Evolutionary conservation across 1,284 basidiomycete genomes (phyloP).

Genomic region (Trametes pubescens): DNA sequence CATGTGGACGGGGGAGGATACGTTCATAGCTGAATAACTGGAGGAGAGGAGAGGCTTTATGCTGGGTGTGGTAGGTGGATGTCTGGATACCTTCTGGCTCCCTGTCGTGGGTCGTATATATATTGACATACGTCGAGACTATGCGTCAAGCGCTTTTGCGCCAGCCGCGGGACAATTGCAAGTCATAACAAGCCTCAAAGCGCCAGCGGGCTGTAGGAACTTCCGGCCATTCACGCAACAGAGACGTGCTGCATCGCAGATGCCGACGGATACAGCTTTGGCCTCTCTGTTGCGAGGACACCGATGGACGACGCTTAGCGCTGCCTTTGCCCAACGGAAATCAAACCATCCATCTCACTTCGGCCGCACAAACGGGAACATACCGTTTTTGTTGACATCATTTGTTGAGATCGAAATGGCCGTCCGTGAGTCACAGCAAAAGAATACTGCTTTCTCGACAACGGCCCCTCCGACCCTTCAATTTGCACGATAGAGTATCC

Average conservation of each 20-base stretch:
- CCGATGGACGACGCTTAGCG: conserved; percentile 3
- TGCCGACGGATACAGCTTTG: conserved; percentile 29
- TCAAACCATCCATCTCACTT: conserved; percentile 24
- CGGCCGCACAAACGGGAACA: conserved; percentile 18
- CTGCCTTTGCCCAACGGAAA: conserved; percentile 23
- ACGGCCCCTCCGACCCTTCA: conserved; percentile 4
- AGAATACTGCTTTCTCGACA: conserved; percentile 4
- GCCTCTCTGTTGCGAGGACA: conserved; percentile 16
- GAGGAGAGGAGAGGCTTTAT: conserved; percentile 6
- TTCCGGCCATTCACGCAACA: conserved; percentile 12
- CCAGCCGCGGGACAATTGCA: background rate
- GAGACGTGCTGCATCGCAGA: conserved; percentile 14
- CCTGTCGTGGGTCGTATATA: conserved; percentile 8
- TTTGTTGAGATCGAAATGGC: conserved; percentile 19
- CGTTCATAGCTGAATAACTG: conserved; percentile 40
- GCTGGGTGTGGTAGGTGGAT: background rate
- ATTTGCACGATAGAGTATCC: background rate
- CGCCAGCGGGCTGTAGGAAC: conserved; percentile 8
- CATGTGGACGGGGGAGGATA: conserved; percentile 49
- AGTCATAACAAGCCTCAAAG: conserved; percentile 4
- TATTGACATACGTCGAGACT: conserved; percentile 1
- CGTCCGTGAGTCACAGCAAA: conserved; percentile 18
- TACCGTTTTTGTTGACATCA: conserved; percentile 22
- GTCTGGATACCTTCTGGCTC: background rate
- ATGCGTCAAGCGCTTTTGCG: conserved; percentile 7